phyloP scores from a whole-genome alignment of 345 rosid species.

The Brassica cretica region DNA sequence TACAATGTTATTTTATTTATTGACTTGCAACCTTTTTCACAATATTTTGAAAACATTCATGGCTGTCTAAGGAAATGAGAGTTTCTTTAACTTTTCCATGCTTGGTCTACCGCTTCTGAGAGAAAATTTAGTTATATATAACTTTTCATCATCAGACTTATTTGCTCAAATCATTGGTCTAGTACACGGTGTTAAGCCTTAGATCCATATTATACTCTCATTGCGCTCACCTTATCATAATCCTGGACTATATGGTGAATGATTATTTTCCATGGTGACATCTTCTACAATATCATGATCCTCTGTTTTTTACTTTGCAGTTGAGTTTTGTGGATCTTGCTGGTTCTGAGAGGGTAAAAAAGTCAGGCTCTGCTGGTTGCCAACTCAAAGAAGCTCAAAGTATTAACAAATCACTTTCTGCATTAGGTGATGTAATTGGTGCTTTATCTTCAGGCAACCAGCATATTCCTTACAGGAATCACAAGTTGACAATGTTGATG shows the following conservation, averaged over 20 bases:
- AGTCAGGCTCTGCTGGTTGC: slow-evolving; percentile 48
- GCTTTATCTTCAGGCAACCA: slow-evolving; percentile 84
- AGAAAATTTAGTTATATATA: not conserved
- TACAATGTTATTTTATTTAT: not conserved
- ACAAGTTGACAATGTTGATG: slow-evolving; percentile 95
- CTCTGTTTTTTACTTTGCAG: slow-evolving; percentile 47
- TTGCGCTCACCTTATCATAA: not conserved
- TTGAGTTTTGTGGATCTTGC: slow-evolving; percentile 97
- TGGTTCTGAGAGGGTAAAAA: slow-evolving; percentile 71
- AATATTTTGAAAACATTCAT: not conserved
- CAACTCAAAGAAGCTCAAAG: slow-evolving; percentile 98
- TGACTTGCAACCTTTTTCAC: not conserved
- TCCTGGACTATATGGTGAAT: not conserved
- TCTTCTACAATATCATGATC: not conserved
- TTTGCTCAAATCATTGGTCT: not conserved
- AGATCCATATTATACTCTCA: not conserved
- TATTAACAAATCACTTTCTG: slow-evolving; percentile 93
- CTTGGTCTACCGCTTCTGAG: not conserved
- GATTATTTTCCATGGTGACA: slow-evolving; percentile 13
- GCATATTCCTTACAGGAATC: slow-evolving; percentile 91
- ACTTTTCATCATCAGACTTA: too few species aligned
- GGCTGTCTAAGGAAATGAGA: not conserved
- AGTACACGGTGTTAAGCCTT: slow-evolving; percentile 3
- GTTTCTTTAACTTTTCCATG: slow-evolving; percentile 2
- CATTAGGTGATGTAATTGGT: slow-evolving; percentile 91